phyloP scores from a whole-genome alignment of 2,329 filamentous ascomycete species.

The Aspergillus sp. region DNA sequence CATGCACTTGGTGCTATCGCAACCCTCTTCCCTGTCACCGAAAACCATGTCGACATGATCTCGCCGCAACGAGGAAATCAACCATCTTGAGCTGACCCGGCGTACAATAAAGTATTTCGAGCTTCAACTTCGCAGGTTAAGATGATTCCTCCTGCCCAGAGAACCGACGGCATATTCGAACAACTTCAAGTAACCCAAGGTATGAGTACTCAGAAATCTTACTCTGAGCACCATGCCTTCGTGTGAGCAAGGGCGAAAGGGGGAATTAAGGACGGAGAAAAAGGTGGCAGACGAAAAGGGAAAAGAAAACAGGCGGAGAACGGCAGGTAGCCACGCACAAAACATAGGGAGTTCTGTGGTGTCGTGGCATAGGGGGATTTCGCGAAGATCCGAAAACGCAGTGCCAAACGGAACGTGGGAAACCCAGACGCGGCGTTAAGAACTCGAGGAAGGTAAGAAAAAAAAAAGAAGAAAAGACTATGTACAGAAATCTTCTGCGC shows the following conservation, averaged over 20 bases:
- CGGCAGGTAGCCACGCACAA: neutral
- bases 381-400: slow-evolving; percentile 3
- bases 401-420: slow-evolving; percentile 7
- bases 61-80: neutral
- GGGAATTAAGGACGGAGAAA: slow-evolving; percentile 3
- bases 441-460: neutral
- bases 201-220: neutral
- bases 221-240: neutral
- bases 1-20: slow-evolving; percentile 22
- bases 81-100: neutral
- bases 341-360: neutral
- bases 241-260: slow-evolving; percentile 3
- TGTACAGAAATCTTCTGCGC: slow-evolving; percentile 22
- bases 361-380: neutral
- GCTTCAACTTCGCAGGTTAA: neutral
- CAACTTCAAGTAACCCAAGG: neutral
- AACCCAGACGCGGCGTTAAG: slow-evolving; percentile 8
- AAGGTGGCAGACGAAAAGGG: slow-evolving; percentile 5
- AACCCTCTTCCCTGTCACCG: slow-evolving; percentile 3
- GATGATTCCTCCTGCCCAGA: neutral
- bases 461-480: slow-evolving; percentile 9
- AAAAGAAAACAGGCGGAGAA: neutral
- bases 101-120: neutral
- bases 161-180: neutral
- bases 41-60: neutral